phyloP scores from a whole-genome alignment of 2,329 filamentous ascomycete species.

The Bipolaris oryzae region DNA sequence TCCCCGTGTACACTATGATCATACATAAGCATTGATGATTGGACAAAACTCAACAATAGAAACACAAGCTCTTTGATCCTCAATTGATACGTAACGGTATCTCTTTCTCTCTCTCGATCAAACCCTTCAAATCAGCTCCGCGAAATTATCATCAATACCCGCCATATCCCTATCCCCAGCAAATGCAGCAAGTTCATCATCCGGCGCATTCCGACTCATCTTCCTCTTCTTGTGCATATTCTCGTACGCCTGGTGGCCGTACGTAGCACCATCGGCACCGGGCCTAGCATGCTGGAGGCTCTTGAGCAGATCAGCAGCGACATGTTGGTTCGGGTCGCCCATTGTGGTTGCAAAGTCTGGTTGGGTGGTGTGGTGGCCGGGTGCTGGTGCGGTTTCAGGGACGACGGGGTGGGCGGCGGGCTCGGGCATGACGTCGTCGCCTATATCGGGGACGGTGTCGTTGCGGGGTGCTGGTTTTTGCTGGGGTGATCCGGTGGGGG shows the following conservation, averaged over 20 bases:
- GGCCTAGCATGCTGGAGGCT: slow-evolving; percentile 38
- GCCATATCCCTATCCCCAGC: slow-evolving; percentile 58
- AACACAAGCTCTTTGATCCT: background rate
- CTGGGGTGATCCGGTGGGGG: slow-evolving; percentile 58
- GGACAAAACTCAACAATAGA: background rate
- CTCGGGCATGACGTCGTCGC: slow-evolving; percentile 38
- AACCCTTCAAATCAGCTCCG: slow-evolving; percentile 54
- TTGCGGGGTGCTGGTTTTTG: slow-evolving; percentile 12
- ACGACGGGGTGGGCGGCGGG: slow-evolving; percentile 34
- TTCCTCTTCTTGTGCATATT: slow-evolving; percentile 47
- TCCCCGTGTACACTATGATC: background rate
- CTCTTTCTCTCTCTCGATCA: too few species aligned
- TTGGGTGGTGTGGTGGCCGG: slow-evolving; percentile 23
- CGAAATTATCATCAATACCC: slow-evolving; percentile 66
- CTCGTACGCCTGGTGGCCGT: slow-evolving; percentile 32
- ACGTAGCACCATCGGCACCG: slow-evolving; percentile 29
- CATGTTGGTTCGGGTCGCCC: slow-evolving; percentile 23
- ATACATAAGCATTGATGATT: too few species aligned
- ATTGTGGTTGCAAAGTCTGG: slow-evolving; percentile 33
- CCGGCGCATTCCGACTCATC: slow-evolving; percentile 39
- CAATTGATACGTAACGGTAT: background rate
- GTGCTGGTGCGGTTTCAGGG: slow-evolving; percentile 33
- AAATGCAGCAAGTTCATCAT: slow-evolving; percentile 49
- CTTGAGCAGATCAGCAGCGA: slow-evolving; percentile 39
- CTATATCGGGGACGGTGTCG: slow-evolving; percentile 30